Evolutionary conservation across 768 basidiomycete genomes (phyloP).

Genomic region (Lactifluus subvellereus): DNA sequence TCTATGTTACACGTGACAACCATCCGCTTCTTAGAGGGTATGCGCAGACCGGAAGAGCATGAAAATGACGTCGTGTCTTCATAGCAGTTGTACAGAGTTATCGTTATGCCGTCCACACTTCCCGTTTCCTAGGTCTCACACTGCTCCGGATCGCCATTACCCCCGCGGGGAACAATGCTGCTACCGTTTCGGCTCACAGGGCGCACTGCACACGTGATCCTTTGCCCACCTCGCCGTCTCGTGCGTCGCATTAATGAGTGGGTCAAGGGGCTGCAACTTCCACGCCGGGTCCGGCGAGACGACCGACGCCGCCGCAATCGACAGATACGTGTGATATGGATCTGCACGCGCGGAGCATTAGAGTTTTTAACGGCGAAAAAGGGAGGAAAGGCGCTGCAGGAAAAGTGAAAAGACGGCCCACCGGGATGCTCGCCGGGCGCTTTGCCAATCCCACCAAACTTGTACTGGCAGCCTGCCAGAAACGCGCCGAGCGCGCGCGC

Average conservation of each 20-base stretch:
- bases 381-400: too few relatives aligned
- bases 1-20: too few relatives aligned
- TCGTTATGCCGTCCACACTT: too few relatives aligned
- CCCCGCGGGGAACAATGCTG: too few relatives aligned
- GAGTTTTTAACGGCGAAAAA: background rate
- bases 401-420: slow-evolving; percentile 31
- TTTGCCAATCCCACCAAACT: slow-evolving; percentile 85
- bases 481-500: slow-evolving; percentile 52
- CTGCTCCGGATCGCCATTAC: too few relatives aligned
- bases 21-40: too few relatives aligned
- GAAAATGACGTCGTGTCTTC: too few relatives aligned
- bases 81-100: too few relatives aligned
- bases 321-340: slow-evolving; percentile 93
- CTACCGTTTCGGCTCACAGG: background rate
- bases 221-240: slow-evolving; percentile 66
- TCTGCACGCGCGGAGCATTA: slow-evolving; percentile 40
- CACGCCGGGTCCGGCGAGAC: slow-evolving; percentile 35
- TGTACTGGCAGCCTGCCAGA: slow-evolving; percentile 74
- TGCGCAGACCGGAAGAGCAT: too few relatives aligned
- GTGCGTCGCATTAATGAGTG: slow-evolving; percentile 61
- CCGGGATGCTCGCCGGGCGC: slow-evolving; percentile 75
- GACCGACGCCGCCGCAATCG: slow-evolving; percentile 74
- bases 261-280: slow-evolving; percentile 57
- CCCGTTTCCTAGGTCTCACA: background rate
- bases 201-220: slow-evolving; percentile 43